Evolutionary conservation across 345 rosid species (phyloP).

Genomic region (Luvunga scandens): DNA sequence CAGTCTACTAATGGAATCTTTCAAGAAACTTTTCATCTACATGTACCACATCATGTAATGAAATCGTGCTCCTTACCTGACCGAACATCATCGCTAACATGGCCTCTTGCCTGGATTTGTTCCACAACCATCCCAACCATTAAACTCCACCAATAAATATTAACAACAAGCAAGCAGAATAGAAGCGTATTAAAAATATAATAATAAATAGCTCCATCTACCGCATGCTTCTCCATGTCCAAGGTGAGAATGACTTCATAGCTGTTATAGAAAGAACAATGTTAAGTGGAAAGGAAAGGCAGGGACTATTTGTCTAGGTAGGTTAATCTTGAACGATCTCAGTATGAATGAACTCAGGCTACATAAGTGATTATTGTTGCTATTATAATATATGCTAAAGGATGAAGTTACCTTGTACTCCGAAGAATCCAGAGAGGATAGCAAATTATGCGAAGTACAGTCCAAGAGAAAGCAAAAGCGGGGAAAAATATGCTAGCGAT

Average conservation of each 20-base stretch:
- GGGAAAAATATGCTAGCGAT: slow-evolving; percentile 49
- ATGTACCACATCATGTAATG: neutral
- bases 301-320: neutral
- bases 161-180: slow-evolving; percentile 56
- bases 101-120: slow-evolving; percentile 60
- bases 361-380: neutral
- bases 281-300: neutral
- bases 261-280: slow-evolving; percentile 33
- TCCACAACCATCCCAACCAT: slow-evolving; percentile 54
- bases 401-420: slow-evolving; percentile 67
- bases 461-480: slow-evolving; percentile 51
- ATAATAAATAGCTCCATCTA: slow-evolving; percentile 53
- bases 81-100: slow-evolving; percentile 66
- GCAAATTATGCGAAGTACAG: slow-evolving; percentile 56
- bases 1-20: neutral
- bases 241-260: slow-evolving; percentile 58
- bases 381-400: neutral
- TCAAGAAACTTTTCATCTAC: neutral
- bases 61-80: slow-evolving; percentile 47
- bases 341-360: neutral
- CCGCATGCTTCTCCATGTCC: slow-evolving; percentile 45
- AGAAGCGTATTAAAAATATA: slow-evolving; percentile 81
- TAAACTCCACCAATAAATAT: slow-evolving; percentile 78
- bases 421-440: slow-evolving; percentile 71
- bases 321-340: neutral